phyloP scores from a whole-genome alignment of 805 yeast species.

The Schwanniomyces sp. region DNA sequence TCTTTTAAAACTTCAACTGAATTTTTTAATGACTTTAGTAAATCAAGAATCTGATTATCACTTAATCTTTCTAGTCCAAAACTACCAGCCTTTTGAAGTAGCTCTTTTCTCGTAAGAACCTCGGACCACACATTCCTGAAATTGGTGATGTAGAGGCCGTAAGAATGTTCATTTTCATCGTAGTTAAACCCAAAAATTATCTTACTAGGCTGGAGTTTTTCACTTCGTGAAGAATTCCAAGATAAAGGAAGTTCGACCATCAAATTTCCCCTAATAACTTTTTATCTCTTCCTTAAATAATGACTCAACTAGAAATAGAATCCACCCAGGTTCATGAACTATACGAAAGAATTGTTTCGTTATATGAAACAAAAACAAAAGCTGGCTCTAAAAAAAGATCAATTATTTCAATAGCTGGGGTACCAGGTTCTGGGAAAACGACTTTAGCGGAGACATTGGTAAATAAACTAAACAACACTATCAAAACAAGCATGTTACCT shows the following conservation, averaged over 20 bases:
- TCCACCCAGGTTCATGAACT: conserved; percentile 7
- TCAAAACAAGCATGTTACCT: conserved; percentile 26
- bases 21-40: conserved; percentile 13
- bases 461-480: conserved; percentile 11
- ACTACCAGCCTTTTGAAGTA: conserved; percentile 16
- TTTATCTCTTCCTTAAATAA: background rate
- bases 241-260: conserved; percentile 11
- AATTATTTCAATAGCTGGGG: conserved; percentile 64
- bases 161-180: conserved; percentile 8
- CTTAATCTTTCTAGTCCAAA: conserved; percentile 29
- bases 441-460: conserved; percentile 57
- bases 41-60: conserved; percentile 10
- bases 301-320: background rate
- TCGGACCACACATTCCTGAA: conserved; percentile 28
- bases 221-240: conserved; percentile 9
- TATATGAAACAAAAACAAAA: conserved; percentile 3
- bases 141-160: conserved; percentile 25
- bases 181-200: conserved; percentile 14
- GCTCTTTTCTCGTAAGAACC: conserved; percentile 10
- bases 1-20: background rate
- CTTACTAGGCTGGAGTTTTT: conserved; percentile 1
- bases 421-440: conserved; percentile 86
- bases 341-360: conserved; percentile 7
- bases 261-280: background rate
- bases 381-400: conserved; percentile 30